A percentile compares a stretch with the other conserved stretches of the same genome.
phyloP scores from a whole-genome alignment of 441 rosid species.

The Croton setiger region DNA sequence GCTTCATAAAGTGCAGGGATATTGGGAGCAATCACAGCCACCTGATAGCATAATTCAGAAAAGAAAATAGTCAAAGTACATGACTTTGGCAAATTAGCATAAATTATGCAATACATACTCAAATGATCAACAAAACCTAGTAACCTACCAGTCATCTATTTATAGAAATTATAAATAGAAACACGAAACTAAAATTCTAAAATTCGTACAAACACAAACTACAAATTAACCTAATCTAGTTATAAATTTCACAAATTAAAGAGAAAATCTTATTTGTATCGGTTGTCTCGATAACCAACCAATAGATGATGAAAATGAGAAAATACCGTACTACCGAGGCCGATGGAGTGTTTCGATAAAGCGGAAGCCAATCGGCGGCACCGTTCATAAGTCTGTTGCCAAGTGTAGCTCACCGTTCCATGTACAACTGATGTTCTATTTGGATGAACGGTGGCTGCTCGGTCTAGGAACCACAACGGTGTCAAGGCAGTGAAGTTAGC shows the following conservation, averaged over 20 bases:
- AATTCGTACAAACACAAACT: neutral
- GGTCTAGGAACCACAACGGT: constrained; percentile 77
- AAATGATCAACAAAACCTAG: neutral
- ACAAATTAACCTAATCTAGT: neutral
- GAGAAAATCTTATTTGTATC: neutral
- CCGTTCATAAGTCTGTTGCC: constrained; percentile 75
- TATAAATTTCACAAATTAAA: no score
- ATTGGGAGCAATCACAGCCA: constrained; percentile 83
- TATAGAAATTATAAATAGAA: neutral
- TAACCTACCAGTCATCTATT: neutral
- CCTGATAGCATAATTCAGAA: constrained; percentile 37
- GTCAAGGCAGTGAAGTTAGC: constrained; percentile 83
- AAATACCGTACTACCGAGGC: constrained; percentile 60
- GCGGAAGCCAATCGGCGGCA: constrained; percentile 89
- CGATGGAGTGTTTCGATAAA: constrained; percentile 52
- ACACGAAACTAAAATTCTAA: neutral
- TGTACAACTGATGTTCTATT: constrained; percentile 57
- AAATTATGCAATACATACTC: neutral
- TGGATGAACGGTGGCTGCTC: constrained; percentile 83
- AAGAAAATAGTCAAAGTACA: neutral
- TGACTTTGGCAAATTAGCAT: neutral
- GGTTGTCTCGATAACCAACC: neutral
- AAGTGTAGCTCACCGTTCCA: constrained; percentile 60
- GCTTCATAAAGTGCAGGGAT: constrained; percentile 79
- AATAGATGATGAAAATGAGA: neutral